phyloP scores from a whole-genome alignment of 169 alveolate species.

The Eimeria acervulina region DNA sequence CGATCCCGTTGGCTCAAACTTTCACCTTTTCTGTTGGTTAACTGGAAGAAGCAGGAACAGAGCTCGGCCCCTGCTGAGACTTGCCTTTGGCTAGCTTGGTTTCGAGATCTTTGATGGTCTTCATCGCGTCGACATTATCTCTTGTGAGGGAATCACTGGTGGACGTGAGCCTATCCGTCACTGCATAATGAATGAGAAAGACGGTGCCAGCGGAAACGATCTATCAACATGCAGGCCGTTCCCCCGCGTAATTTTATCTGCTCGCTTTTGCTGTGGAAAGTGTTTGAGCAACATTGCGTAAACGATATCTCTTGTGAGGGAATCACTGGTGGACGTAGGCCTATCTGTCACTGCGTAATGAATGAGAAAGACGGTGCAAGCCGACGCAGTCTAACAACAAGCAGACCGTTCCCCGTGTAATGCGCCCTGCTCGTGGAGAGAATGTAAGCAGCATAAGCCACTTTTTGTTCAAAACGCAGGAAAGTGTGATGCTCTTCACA shows the following conservation, averaged over 20 bases:
- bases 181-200: not conserved
- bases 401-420: not conserved
- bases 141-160: conserved; percentile 61
- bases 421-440: too few relatives aligned
- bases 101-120: conserved; percentile 56
- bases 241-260: too few relatives aligned
- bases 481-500: not conserved
- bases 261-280: too few relatives aligned
- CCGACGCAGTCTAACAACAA: not conserved
- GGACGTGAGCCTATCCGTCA: conserved; percentile 66
- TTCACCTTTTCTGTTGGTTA: not conserved
- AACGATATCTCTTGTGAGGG: conserved; percentile 24
- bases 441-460: not conserved
- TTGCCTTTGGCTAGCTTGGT: conserved; percentile 59
- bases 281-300: too few relatives aligned
- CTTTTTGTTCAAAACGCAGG: not conserved
- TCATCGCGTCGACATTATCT: conserved; percentile 65
- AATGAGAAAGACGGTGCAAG: not conserved
- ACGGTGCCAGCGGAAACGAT: not conserved
- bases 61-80: not conserved
- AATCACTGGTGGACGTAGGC: conserved; percentile 55
- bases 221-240: not conserved
- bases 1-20: not conserved
- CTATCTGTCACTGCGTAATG: conserved; percentile 37
- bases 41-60: not conserved